A percentile compares a stretch with the other conserved stretches of the same genome.
Conservation (phyloP, 805 yeast species). For the Vanderwaltozyma tropicalis region DNA sequence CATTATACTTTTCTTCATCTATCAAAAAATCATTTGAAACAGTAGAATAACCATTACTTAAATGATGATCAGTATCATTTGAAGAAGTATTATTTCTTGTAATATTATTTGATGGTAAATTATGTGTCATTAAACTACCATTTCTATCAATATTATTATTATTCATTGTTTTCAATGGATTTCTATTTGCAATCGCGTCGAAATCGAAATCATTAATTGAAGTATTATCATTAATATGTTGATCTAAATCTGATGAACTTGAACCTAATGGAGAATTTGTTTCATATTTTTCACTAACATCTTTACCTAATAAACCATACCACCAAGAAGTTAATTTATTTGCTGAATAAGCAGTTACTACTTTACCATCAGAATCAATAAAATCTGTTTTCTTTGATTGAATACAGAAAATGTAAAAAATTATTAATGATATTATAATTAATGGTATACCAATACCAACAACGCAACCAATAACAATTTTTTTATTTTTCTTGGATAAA, state of each 20-base stretch:
- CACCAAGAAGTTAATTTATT: constrained; percentile 25
- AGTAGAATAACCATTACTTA: constrained; percentile 1
- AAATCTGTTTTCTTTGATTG: constrained; percentile 25
- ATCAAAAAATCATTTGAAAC: constrained; percentile 1
- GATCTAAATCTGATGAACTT: constrained; percentile 4
- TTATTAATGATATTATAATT: constrained; percentile 20
- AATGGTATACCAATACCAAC: constrained; percentile 64
- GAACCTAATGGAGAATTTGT: constrained; percentile 19
- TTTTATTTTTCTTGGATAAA: constrained; percentile 38
- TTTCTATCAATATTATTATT: constrained; percentile 1
- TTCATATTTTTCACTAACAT: constrained; percentile 15
- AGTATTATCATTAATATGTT: constrained; percentile 1
- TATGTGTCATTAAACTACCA: neutral
- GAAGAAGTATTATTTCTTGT: neutral
- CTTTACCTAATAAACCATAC: constrained; percentile 24
- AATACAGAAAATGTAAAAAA: constrained; percentile 24
- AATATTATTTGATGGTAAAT: no score
- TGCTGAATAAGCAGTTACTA: constrained; percentile 27
- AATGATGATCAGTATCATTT: neutral
- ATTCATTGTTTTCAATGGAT: neutral
- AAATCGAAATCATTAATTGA: constrained; percentile 1
- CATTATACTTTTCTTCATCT: constrained; percentile 3
- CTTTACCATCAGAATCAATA: constrained; percentile 30
- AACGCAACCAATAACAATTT: constrained; percentile 56
- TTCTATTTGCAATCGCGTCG: neutral